Evolutionary conservation across 257 asterid species (phyloP).

Genomic region (Nicotiana obtusifolia): DNA sequence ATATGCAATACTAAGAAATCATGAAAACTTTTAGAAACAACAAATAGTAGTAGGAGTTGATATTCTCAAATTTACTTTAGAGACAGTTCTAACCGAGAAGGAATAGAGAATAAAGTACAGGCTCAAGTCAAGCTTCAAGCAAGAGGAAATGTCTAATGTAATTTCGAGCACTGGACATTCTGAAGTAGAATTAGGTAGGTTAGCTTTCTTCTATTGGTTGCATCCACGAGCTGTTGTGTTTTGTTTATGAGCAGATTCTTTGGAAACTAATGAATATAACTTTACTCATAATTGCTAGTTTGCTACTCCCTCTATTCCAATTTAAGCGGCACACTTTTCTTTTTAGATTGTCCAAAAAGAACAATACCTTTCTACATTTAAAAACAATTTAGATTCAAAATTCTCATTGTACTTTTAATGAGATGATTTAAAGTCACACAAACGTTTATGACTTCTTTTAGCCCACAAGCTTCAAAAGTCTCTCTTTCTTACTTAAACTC

Average conservation of each 20-base stretch:
- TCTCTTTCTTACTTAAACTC: no score
- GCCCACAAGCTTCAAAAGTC: no score
- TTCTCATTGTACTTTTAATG: no score
- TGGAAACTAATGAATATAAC: slow-evolving; percentile 2
- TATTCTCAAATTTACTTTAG: neutral
- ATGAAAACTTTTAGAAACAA: neutral
- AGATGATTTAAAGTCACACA: no score
- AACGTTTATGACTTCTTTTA: no score
- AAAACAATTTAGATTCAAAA: no score
- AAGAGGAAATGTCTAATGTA: neutral
- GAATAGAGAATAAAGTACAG: neutral
- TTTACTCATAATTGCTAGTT: neutral
- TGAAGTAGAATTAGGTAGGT: neutral
- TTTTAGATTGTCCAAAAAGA: no score
- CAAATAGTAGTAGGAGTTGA: neutral
- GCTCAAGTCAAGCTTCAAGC: neutral
- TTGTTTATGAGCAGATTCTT: slow-evolving; percentile 4
- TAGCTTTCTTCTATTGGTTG: neutral
- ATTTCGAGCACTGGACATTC: slow-evolving; percentile 1
- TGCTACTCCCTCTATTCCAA: neutral
- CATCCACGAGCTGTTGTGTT: neutral
- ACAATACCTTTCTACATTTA: no score
- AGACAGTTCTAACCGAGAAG: neutral
- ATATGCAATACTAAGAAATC: neutral
- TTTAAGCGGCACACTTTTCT: no score